Base-by-base conservation (phyloP, 2,329 filamentous ascomycete genomes). In the Podosphaera xanthii region DNA sequence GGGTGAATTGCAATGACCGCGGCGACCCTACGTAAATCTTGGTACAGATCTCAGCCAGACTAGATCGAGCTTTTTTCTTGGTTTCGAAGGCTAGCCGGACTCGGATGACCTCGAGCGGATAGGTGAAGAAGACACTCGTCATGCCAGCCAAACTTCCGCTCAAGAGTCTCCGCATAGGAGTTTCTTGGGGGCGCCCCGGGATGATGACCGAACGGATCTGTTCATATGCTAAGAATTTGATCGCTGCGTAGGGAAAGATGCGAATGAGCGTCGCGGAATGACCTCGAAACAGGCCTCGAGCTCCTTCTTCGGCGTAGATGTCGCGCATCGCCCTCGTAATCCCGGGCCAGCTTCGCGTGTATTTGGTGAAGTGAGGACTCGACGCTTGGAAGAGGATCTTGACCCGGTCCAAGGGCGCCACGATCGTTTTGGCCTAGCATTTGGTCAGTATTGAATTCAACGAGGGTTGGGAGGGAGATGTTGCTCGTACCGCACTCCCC, bases 381-480 rank as follows among this genome's bases (percentile, higher is more conserved):
- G 86, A 88, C 58, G 92, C 86, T 71, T 98, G 92, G 73, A 98
- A 97, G 60, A 98, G 84, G 68, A 98, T 98, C 73, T 98, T 98
- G 67, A 98, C 92, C 64, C 92, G 84, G 72, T 98, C 92, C 63
- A 98, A 85, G 33, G 92, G 92, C 33, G 89, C 92, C 44, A 98
- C 94, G 5, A 94, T 76, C 0, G 91, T 96, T 76, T 98, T 98
- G 62, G 86, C 92, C 89, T 95, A 65, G 58, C 59, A 58, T 48
- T 59, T 31, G 59, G 42, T 56, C 38, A 57, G 22, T 10, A 58
- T 40, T 44, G 12, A 33, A 31, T 59, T 10, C 52, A 30, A 59
- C 31, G n/a, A 57, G 62, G 60, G 10, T 40, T 5, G 36, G 36
- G 10, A 10, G 5, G 10, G 36, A 40, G 5, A 10, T 6, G 10